Conservation (phyloP, 331 rosid genomes). For the Phaseolus coccineus region DNA sequence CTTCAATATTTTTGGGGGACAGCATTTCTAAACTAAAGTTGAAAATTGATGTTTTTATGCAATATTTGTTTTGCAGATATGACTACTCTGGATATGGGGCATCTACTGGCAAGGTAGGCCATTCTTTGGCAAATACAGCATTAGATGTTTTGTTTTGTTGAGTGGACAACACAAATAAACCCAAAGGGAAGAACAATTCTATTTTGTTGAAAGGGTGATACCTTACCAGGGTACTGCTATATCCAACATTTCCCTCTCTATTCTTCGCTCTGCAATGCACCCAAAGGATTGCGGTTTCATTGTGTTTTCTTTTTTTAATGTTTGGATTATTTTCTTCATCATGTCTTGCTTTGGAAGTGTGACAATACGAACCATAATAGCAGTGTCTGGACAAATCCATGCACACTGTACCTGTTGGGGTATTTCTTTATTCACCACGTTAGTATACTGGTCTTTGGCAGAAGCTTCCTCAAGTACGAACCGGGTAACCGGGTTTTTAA, state of each 20-base stretch:
- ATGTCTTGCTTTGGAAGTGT: not conserved
- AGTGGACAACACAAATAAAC: not conserved
- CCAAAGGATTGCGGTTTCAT: not conserved
- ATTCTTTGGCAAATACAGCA: conserved; percentile 40
- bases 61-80: conserved; percentile 73
- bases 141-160: conserved; percentile 19
- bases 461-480: not conserved
- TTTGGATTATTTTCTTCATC: not conserved
- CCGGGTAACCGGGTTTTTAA: not conserved
- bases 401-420: conserved; percentile 4
- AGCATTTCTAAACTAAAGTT: conserved; percentile 23
- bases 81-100: conserved; percentile 99
- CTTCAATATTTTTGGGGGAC: conserved; percentile 26
- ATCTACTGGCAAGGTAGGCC: conserved; percentile 94
- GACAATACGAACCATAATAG: not conserved
- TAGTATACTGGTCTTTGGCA: not conserved
- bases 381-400: conserved; percentile 20
- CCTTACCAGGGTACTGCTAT: not conserved
- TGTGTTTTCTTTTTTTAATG: not conserved
- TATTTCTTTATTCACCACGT: not conserved
- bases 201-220: conserved; percentile 6
- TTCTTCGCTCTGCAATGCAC: not conserved
- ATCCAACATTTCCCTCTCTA: not conserved
- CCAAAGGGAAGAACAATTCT: not conserved
- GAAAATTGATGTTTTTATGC: conserved; percentile 38